A percentile compares a stretch with the other conserved stretches of the same genome.
These are phyloP conservation scores for Pichia exigua DNA, from an alignment of 805 yeast genomes.

Conservation along the genomic window DNA sequence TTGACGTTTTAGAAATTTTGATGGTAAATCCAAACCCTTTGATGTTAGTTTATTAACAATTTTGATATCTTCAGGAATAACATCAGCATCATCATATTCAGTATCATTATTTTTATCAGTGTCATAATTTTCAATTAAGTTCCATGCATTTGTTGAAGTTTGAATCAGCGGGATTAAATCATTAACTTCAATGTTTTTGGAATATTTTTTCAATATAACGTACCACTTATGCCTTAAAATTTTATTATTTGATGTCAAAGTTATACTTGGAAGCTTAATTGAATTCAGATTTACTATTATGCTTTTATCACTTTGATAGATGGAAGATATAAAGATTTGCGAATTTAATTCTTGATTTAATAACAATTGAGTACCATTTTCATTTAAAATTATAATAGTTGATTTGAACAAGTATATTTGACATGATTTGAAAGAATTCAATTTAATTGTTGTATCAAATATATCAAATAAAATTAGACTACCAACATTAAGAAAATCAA, in stretches of 20 bases:
- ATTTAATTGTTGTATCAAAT: slow-evolving; percentile 13
- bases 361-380: slow-evolving; percentile 14
- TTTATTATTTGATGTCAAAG: slow-evolving; percentile 15
- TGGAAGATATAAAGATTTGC: slow-evolving; percentile 19
- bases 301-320: slow-evolving; percentile 14
- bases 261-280: slow-evolving; percentile 20
- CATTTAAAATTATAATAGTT: slow-evolving; percentile 15
- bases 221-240: slow-evolving; percentile 24
- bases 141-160: slow-evolving; percentile 46
- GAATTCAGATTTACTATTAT: slow-evolving; percentile 22
- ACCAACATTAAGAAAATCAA: slow-evolving; percentile 21
- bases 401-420: slow-evolving; percentile 22
- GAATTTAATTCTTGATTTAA: slow-evolving; percentile 13
- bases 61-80: slow-evolving; percentile 34
- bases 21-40: slow-evolving; percentile 36
- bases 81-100: too few relatives aligned
- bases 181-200: not conserved
- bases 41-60: slow-evolving; percentile 31
- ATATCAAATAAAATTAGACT: slow-evolving; percentile 20
- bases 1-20: slow-evolving; percentile 30
- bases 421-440: slow-evolving; percentile 3
- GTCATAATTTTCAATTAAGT: slow-evolving; percentile 23
- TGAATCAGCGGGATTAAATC: slow-evolving; percentile 32
- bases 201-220: slow-evolving; percentile 17
- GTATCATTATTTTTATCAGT: slow-evolving; percentile 5